A percentile compares a stretch with the other conserved stretches of the same genome.
These are phyloP conservation scores for Arctium lappa DNA, from an alignment of 129 eudicot species.

Conservation along the genomic window DNA sequence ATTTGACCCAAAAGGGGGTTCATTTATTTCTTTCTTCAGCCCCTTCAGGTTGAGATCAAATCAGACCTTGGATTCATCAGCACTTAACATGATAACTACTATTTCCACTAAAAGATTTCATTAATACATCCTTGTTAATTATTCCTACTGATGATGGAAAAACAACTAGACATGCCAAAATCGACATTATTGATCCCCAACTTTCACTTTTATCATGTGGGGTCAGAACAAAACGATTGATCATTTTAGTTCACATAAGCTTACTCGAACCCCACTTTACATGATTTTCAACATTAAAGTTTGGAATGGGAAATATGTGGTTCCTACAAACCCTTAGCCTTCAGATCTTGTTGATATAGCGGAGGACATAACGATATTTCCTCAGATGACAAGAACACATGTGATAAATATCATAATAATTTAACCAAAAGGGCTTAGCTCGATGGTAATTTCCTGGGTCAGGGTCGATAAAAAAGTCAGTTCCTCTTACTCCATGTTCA, in stretches of 20 bases:
- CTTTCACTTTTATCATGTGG: slow-evolving; percentile 24
- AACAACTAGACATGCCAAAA: slow-evolving; percentile 16
- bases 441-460: too few species aligned
- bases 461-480: too few species aligned
- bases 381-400: background rate
- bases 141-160: background rate
- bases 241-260: background rate
- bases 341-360: slow-evolving; percentile 5
- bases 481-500: too few species aligned
- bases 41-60: background rate
- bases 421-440: background rate
- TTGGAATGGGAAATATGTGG: slow-evolving; percentile 18
- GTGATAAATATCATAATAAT: background rate
- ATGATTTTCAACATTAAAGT: slow-evolving; percentile 6
- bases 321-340: background rate
- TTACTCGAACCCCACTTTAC: slow-evolving; percentile 19
- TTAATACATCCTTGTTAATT: background rate
- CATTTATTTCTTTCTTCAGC: background rate
- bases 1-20: background rate
- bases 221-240: slow-evolving; percentile 10
- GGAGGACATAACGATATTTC: slow-evolving; percentile 2
- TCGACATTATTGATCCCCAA: slow-evolving; percentile 7
- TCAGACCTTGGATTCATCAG: background rate
- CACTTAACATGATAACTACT: background rate
- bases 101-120: background rate